These are phyloP conservation scores for Croton setiger DNA, from an alignment of 441 rosid species.

Conservation along the genomic window DNA sequence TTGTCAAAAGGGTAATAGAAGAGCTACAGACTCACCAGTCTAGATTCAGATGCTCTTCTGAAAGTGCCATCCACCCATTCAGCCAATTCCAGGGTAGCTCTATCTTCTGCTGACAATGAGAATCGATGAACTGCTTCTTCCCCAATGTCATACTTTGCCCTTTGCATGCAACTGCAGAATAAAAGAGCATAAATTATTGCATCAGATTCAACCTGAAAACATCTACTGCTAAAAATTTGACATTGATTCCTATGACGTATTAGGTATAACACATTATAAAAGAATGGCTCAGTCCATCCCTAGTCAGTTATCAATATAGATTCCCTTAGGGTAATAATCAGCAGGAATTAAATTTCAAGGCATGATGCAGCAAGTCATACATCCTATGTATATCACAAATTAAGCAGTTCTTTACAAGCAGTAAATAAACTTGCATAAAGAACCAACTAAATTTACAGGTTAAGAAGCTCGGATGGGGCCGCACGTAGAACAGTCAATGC, in stretches of 20 bases:
- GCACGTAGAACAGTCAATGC: constrained; percentile 89
- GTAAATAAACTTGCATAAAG: constrained; percentile 22
- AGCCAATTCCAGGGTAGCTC: constrained; percentile 95
- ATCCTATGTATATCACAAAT: constrained; percentile 12
- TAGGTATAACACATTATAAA: not conserved
- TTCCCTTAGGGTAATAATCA: too few relatives aligned
- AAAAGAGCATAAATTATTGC: constrained; percentile 18
- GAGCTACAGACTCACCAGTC: constrained; percentile 24
- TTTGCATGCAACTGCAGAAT: constrained; percentile 90
- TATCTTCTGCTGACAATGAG: constrained; percentile 96
- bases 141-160: constrained; percentile 95
- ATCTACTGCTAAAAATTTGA: not conserved
- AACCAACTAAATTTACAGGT: constrained; percentile 61
- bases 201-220: constrained; percentile 8
- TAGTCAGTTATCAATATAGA: not conserved
- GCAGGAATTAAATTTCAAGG: constrained; percentile 12
- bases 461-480: constrained; percentile 93
- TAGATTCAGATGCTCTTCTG: constrained; percentile 66
- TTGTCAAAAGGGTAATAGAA: constrained; percentile 10
- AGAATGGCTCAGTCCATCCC: not conserved
- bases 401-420: constrained; percentile 1
- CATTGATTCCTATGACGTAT: not conserved
- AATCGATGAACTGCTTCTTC: constrained; percentile 96
- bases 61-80: constrained; percentile 96
- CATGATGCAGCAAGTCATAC: not conserved